phyloP scores from a whole-genome alignment of 345 rosid species.

The Populus deltoides region DNA sequence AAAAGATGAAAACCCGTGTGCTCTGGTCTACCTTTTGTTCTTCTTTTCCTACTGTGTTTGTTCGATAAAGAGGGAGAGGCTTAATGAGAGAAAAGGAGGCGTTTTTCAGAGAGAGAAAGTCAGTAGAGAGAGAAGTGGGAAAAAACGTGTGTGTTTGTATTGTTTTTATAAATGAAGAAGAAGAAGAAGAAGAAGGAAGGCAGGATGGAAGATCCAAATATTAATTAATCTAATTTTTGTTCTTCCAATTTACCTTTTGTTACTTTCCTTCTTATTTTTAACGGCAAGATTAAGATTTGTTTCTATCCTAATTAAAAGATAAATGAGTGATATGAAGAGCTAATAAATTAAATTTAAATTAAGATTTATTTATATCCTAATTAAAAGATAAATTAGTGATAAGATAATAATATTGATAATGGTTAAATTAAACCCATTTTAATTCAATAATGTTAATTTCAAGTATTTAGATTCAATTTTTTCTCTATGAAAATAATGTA shows the following conservation, averaged over 20 bases:
- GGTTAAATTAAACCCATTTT: too few relatives aligned
- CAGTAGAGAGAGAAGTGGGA: not conserved
- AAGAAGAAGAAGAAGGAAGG: not conserved
- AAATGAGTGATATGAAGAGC: too few relatives aligned
- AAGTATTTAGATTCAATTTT: too few relatives aligned
- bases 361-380: too few relatives aligned
- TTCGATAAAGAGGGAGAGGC: not conserved
- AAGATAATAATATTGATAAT: too few relatives aligned
- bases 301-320: too few relatives aligned
- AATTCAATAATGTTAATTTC: too few relatives aligned
- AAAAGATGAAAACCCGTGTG: not conserved
- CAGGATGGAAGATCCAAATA: not conserved
- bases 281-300: too few relatives aligned
- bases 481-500: too few relatives aligned
- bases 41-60: not conserved
- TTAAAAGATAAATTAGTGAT: too few relatives aligned
- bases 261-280: too few relatives aligned
- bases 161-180: not conserved
- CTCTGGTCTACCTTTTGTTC: not conserved
- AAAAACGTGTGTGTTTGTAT: constrained; percentile 19
- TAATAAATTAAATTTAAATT: not conserved
- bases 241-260: too few relatives aligned
- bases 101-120: not conserved
- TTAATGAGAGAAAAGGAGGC: not conserved
- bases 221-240: not conserved